Evolutionary conservation across 2,329 filamentous ascomycete species (phyloP).

Genomic region (Atkinsonella hypoxylon): DNA sequence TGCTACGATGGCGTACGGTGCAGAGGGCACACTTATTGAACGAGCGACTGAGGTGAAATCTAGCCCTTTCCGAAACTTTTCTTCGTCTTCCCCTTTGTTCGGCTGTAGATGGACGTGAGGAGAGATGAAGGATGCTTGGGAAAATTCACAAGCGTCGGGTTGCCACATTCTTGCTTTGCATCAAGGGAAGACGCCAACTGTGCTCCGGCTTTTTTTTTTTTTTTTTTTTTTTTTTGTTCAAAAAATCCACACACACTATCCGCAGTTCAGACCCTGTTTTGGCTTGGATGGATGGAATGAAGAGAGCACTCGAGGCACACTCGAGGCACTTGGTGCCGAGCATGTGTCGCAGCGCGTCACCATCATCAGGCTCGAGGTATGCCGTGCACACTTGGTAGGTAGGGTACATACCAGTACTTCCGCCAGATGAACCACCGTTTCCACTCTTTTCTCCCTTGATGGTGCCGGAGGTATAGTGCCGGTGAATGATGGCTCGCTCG

Average conservation of each 20-base stretch:
- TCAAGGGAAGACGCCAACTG: background rate
- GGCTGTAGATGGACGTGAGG: background rate
- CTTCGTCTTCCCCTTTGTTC: background rate
- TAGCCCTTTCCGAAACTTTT: background rate
- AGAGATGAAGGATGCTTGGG: background rate
- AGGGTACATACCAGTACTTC: too few species aligned
- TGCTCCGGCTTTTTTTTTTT: too few species aligned
- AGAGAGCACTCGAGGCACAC: too few species aligned
- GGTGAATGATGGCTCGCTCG: background rate
- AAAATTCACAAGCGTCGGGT: background rate
- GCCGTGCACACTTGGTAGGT: too few species aligned
- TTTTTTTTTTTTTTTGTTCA: too few species aligned
- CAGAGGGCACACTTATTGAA: background rate
- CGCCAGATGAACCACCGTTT: background rate
- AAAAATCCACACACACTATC: background rate
- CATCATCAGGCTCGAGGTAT: too few species aligned
- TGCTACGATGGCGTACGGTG: background rate
- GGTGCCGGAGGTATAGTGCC: background rate
- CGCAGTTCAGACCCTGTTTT: too few species aligned
- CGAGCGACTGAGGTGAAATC: background rate
- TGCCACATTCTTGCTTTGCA: background rate
- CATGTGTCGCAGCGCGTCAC: background rate
- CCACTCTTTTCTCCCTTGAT: background rate
- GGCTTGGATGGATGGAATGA: too few species aligned
- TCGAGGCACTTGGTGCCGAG: background rate